Evolutionary conservation across 1,139 yeast genomes (phyloP), one percentile per base, ranked within the genome.

Genomic region (Yamadazyma spencermartinsiae): DNA sequence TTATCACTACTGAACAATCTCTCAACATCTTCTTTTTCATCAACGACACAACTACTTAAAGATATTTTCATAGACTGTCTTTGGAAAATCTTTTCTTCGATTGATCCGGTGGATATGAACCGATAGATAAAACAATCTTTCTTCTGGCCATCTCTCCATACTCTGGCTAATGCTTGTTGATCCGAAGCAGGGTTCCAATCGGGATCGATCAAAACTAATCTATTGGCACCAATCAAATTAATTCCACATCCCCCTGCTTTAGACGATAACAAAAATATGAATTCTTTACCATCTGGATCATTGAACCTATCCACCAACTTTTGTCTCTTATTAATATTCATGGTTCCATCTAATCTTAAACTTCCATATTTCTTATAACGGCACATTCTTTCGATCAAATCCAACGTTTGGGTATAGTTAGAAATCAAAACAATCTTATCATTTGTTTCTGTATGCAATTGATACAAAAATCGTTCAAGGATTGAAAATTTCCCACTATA

Each of bases 181-280:
- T 92, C 98, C 2, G 97, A 86, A 0, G 98, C 98, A 0, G 98
- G 98, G 54, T 92, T 92, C 98, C 98, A 92, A 61, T 94, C 98
- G 0, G 98, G 98, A 58, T 92, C 99, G 54, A 92, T 73, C 40
- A 92, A 69, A 20, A 92, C 79, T 44, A 92, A 70, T 45, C 98
- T 73, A 53, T 94, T 92, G 8, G 98, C 99, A 8, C 98, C 98
- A 53, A 92, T 92, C 49, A 92, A 74, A 56, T 92, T 92, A 56
- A 92, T 88, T 61, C 99, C 99, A 69, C 98, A 92, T 0, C 99
- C 99, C 50, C 99, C 99, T 1, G 99, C 99, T 60, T 92, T 94
- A 9, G 96, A 87, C 53, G 96, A 88, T 39, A 92, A 68, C 45
- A 92, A 68, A 52, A 92, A 92, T 3, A 92, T 82, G 58, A 92